These are phyloP conservation scores for Solanum dulcamara DNA, from an alignment of 257 asterid species.

Conservation along the genomic window DNA sequence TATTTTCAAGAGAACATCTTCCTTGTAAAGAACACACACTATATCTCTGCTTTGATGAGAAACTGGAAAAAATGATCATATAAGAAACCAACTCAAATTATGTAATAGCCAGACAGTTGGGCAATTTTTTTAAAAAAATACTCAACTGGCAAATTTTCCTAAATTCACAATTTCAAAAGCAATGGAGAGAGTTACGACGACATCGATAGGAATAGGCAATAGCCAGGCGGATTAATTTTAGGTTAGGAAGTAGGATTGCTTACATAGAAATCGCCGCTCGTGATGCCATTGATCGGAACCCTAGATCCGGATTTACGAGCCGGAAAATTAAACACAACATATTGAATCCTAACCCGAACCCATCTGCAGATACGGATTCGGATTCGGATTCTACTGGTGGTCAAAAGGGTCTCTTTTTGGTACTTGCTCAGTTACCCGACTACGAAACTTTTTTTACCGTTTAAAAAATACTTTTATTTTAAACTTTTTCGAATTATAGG, in stretches of 20 bases:
- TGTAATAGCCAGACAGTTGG: neutral
- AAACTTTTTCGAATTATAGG: too few relatives aligned
- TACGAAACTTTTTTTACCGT: too few relatives aligned
- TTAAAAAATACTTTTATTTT: too few relatives aligned
- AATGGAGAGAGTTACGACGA: neutral
- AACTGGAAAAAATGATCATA: neutral
- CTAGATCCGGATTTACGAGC: neutral
- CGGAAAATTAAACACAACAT: neutral
- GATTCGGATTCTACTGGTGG: neutral
- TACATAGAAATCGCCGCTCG: neutral
- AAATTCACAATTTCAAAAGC: neutral
- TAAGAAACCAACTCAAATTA: neutral
- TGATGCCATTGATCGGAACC: neutral
- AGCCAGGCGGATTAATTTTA: neutral
- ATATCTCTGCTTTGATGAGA: neutral
- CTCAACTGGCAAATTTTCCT: neutral
- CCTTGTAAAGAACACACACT: too few relatives aligned
- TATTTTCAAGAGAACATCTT: neutral
- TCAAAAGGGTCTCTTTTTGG: neutral
- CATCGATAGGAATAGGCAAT: too few relatives aligned
- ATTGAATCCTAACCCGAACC: neutral
- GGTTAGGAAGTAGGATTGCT: neutral
- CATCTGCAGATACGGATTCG: too few relatives aligned
- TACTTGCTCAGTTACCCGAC: too few relatives aligned
- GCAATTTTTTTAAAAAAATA: too few relatives aligned